A percentile compares a stretch with the other conserved stretches of the same genome.
Conservation (phyloP, 2,329 filamentous ascomycete genomes). For the Epichloe gansuensis region DNA sequence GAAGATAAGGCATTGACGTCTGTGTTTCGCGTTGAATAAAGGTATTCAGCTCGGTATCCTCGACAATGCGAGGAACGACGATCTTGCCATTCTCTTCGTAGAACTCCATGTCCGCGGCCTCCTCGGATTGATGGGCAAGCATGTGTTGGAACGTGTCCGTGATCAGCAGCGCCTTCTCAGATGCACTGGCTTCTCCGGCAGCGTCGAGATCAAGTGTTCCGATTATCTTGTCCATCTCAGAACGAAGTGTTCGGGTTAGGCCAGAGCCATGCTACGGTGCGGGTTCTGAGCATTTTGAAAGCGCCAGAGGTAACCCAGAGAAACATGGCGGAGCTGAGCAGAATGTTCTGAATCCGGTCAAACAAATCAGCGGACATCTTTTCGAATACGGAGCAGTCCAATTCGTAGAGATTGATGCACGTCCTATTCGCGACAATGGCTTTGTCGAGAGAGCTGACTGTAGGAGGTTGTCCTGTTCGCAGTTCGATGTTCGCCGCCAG, state of each 20-base stretch:
- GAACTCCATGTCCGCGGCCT: conserved; percentile 18
- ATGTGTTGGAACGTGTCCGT: neutral
- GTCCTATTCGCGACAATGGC: neutral
- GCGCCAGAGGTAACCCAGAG: conserved; percentile 30
- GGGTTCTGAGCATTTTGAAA: conserved; percentile 24
- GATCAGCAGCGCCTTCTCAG: neutral
- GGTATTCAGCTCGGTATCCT: conserved; percentile 15
- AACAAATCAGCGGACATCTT: conserved; percentile 17
- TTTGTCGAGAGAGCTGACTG: conserved; percentile 7
- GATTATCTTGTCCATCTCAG: conserved; percentile 31
- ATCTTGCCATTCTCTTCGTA: conserved; percentile 16
- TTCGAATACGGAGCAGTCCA: conserved; percentile 31
- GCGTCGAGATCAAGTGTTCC: conserved; percentile 33
- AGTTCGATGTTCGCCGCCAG: neutral
- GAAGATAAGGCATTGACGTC: conserved; percentile 15
- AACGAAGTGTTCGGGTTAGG: conserved; percentile 32
- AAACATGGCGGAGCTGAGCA: conserved; percentile 16
- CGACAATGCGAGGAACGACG: conserved; percentile 18
- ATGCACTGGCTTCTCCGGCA: conserved; percentile 11
- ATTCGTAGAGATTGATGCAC: conserved; percentile 19
- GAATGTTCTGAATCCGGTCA: neutral
- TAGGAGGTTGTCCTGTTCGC: conserved; percentile 10
- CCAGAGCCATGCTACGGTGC: conserved; percentile 31
- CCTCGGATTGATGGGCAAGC: neutral
- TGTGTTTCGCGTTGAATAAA: conserved; percentile 16